These are phyloP conservation scores for Aspergillus udagawae DNA, from an alignment of 2,329 filamentous ascomycete species.

Conservation along the genomic window DNA sequence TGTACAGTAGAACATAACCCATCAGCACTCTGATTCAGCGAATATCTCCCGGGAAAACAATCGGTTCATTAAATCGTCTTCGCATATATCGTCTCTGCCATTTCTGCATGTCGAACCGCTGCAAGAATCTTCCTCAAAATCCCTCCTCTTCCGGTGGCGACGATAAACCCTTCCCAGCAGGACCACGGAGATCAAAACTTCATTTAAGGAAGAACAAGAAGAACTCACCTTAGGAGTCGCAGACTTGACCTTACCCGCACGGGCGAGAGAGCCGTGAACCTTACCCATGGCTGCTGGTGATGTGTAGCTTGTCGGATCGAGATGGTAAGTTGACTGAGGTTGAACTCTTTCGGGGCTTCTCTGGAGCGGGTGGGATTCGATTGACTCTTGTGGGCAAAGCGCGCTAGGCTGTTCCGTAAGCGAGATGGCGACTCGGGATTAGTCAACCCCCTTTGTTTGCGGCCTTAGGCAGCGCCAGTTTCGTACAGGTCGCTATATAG, in stretches of 20 bases:
- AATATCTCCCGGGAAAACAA: neutral
- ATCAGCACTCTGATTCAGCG: slow-evolving; percentile 2
- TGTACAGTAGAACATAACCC: slow-evolving; percentile 5
- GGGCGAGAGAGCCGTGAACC: slow-evolving; percentile 89
- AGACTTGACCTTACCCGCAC: slow-evolving; percentile 98
- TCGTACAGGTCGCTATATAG: neutral
- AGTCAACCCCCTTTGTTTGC: neutral
- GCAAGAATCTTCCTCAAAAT: neutral
- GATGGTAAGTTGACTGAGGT: slow-evolving; percentile 17
- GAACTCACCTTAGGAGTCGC: slow-evolving; percentile 49
- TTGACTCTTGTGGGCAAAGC: slow-evolving; percentile 18
- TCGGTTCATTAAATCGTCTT: neutral
- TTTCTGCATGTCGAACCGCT: neutral
- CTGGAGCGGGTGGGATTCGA: slow-evolving; percentile 10
- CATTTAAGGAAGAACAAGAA: neutral
- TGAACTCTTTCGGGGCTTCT: slow-evolving; percentile 3
- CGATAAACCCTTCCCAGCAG: neutral
- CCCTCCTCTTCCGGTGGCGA: neutral
- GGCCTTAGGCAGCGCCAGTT: slow-evolving; percentile 11
- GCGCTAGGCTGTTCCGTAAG: slow-evolving; percentile 14
- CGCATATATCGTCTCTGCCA: neutral
- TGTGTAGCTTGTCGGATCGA: slow-evolving; percentile 21
- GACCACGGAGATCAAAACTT: neutral
- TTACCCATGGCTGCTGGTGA: slow-evolving; percentile 72
- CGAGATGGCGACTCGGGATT: slow-evolving; percentile 15